A percentile compares a stretch with the other conserved stretches of the same genome.
Evolutionary conservation across 169 alveolate genomes (phyloP).

Genomic region (Cryptosporidium xiaoi): DNA sequence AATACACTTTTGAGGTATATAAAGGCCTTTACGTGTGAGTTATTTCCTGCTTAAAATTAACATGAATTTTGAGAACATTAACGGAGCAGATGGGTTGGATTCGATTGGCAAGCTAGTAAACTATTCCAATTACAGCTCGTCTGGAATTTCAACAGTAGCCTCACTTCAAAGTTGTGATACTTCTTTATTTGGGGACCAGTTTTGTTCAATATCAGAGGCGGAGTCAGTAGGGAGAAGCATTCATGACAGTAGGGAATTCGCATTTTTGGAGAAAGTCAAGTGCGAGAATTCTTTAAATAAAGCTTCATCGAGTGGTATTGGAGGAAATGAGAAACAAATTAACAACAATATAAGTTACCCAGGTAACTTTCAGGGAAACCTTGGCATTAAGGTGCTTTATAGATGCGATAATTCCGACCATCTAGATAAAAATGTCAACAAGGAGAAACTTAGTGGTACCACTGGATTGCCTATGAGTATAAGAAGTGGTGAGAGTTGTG

Average conservation of each 20-base stretch:
- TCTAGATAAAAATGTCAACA: no score
- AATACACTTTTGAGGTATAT: no score
- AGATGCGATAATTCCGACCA: no score
- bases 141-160: constrained; percentile 52
- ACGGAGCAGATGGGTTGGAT: not conserved
- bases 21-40: no score
- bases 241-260: not conserved
- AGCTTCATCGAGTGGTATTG: not conserved
- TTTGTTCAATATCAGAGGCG: constrained; percentile 5
- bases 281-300: not conserved
- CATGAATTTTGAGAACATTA: constrained; percentile 10
- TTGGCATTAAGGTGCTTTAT: not conserved
- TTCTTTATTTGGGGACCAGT: constrained; percentile 19
- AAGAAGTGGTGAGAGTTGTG: no score
- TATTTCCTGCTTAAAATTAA: not conserved
- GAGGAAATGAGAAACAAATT: not conserved
- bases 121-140: constrained; percentile 5
- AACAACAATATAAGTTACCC: not conserved
- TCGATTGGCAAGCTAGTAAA: not conserved
- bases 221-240: not conserved
- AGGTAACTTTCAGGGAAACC: not conserved
- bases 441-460: no score
- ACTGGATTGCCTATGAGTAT: no score
- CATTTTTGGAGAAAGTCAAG: not conserved
- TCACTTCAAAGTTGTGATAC: constrained; percentile 48